Percentiles rank a stretch among this genome's conserved stretches.
phyloP scores from a whole-genome alignment of 1,139 yeast genomes.

The Yamadazyma friedrichii region DNA sequence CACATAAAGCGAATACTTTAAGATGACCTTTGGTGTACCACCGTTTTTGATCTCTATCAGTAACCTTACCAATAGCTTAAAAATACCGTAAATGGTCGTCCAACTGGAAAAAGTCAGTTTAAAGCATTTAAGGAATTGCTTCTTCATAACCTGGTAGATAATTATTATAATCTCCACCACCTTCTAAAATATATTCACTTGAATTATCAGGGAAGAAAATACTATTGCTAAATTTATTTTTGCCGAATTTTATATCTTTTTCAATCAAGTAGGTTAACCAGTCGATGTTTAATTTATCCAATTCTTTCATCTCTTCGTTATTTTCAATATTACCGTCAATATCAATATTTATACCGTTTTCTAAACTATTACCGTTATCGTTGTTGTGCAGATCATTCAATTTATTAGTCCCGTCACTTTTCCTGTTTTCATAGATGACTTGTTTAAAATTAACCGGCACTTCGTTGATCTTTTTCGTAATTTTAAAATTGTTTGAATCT shows the following conservation, averaged over 20 bases:
- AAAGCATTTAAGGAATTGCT: slow-evolving; percentile 3
- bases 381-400: too few species aligned
- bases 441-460: slow-evolving; percentile 32
- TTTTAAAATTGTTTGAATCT: slow-evolving; percentile 26
- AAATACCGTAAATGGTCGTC: too few species aligned
- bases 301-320: slow-evolving; percentile 27
- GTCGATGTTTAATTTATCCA: slow-evolving; percentile 14
- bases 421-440: slow-evolving; percentile 40
- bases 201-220: slow-evolving; percentile 16
- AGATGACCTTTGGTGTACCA: too few species aligned
- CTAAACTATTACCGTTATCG: slow-evolving; percentile 9
- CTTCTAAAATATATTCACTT: slow-evolving; percentile 14
- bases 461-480: slow-evolving; percentile 28
- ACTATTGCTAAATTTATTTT: slow-evolving; percentile 38
- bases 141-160: slow-evolving; percentile 12
- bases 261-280: slow-evolving; percentile 47
- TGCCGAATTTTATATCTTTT: slow-evolving; percentile 44
- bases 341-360: neutral
- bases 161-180: slow-evolving; percentile 10
- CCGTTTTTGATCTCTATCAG: too few species aligned
- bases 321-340: slow-evolving; percentile 31
- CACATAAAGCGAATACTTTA: too few species aligned
- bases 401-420: slow-evolving; percentile 11
- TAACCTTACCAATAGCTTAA: too few species aligned
- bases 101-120: too few species aligned